Conservation (phyloP, 805 yeast species). For the Wickerhamiella lipophila region DNA sequence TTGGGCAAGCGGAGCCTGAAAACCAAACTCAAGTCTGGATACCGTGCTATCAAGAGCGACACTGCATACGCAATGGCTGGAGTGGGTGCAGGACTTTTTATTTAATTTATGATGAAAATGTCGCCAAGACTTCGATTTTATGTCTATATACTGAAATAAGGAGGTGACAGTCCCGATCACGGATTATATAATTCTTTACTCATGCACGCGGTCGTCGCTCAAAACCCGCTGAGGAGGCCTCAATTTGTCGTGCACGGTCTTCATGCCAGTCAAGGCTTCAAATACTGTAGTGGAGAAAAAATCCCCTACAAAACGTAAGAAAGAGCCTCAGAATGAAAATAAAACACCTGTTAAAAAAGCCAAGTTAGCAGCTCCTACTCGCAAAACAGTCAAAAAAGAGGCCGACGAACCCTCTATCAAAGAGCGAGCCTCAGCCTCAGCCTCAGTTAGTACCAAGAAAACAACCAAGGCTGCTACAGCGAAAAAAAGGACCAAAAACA, state of each 20-base stretch:
- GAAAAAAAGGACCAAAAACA: conserved; percentile 7
- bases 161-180: too few relatives aligned
- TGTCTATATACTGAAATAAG: too few relatives aligned
- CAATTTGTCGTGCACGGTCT: background rate
- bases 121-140: background rate
- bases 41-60: background rate
- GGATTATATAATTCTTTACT: background rate
- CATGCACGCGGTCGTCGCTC: background rate
- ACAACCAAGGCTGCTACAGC: too few relatives aligned
- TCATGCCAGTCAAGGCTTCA: background rate
- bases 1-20: background rate
- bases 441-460: too few relatives aligned
- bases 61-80: background rate
- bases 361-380: background rate
- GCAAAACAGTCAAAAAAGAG: background rate
- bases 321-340: background rate
- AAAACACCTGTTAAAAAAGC: background rate
- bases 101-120: background rate
- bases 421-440: too few relatives aligned
- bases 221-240: background rate
- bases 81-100: background rate
- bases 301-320: background rate
- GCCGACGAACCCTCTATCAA: background rate
- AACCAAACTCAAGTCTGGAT: background rate
- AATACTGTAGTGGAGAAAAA: background rate